Percentiles rank a stretch among this genome's conserved stretches.
These are phyloP conservation scores for Arthrobotrys conoides DNA, from an alignment of 2,329 filamentous ascomycete genomes.

Conservation along the genomic window DNA sequence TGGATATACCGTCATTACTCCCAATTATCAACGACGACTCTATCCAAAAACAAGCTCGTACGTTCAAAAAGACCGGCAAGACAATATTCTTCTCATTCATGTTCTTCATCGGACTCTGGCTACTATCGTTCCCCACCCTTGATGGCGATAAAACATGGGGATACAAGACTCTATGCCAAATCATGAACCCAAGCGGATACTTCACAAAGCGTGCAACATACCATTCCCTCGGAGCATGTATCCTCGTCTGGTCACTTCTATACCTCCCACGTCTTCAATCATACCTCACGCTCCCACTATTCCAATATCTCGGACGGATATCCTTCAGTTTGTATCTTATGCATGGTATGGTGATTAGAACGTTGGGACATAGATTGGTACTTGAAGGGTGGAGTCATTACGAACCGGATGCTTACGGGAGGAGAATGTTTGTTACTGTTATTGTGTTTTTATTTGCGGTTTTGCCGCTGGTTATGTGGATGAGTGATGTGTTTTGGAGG, in stretches of 20 bases:
- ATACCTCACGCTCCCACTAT: slow-evolving; percentile 70
- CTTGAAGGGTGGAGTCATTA: slow-evolving; percentile 70
- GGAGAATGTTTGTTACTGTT: slow-evolving; percentile 70
- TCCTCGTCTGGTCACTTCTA: slow-evolving; percentile 65
- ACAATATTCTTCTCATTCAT: slow-evolving; percentile 43
- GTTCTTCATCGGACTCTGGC: slow-evolving; percentile 23
- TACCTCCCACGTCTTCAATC: slow-evolving; percentile 68
- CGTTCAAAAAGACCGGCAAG: slow-evolving; percentile 19
- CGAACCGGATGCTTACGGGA: slow-evolving; percentile 70
- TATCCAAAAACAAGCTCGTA: background rate
- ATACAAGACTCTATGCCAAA: slow-evolving; percentile 23
- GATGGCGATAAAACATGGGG: slow-evolving; percentile 43
- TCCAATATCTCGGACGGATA: slow-evolving; percentile 75
- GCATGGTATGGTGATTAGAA: slow-evolving; percentile 73
- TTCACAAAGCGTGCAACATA: slow-evolving; percentile 32
- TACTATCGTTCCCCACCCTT: slow-evolving; percentile 45
- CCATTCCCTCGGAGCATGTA: slow-evolving; percentile 37
- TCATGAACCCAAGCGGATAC: slow-evolving; percentile 26
- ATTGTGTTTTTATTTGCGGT: slow-evolving; percentile 69
- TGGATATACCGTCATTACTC: slow-evolving; percentile 64
- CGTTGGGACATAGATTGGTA: slow-evolving; percentile 69
- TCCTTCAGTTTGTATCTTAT: slow-evolving; percentile 76
- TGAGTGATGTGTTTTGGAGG: slow-evolving; percentile 73
- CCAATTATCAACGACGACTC: slow-evolving; percentile 29
- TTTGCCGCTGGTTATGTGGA: slow-evolving; percentile 72